phyloP scores from a whole-genome alignment of 2,329 filamentous ascomycete species.

The Neofusicoccum parvum region DNA sequence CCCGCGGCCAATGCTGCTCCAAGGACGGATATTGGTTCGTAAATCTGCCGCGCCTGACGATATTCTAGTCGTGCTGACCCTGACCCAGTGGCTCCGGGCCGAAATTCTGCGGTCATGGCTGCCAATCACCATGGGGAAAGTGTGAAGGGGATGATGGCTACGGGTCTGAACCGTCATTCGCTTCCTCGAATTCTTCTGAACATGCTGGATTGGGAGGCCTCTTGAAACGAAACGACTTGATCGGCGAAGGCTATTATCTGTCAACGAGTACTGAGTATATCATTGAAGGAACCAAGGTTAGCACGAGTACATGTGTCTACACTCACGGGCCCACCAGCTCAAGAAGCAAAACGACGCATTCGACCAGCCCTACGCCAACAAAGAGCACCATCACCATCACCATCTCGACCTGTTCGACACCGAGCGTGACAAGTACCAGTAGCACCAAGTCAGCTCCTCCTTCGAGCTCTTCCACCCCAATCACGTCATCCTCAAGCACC shows the following conservation, averaged over 20 bases:
- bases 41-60: too few species aligned
- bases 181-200: neutral
- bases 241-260: neutral
- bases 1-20: neutral
- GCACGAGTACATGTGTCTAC: neutral
- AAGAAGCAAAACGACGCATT: neutral
- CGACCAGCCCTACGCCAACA: neutral
- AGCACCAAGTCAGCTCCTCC: neutral
- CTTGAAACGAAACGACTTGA: neutral
- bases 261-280: neutral
- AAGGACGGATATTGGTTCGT: neutral
- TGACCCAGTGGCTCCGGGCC: neutral
- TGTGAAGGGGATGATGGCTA: neutral
- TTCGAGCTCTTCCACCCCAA: neutral
- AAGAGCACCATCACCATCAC: neutral
- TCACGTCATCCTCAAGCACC: neutral
- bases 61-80: neutral
- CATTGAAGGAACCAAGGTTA: neutral
- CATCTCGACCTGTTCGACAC: neutral
- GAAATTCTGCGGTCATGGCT: neutral
- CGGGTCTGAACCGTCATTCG: too few species aligned
- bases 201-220: neutral
- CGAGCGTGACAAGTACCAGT: neutral
- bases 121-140: neutral
- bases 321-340: neutral